Percentiles rank a stretch among this genome's conserved stretches.
Conservation (phyloP, 805 yeast genomes). For the Nakazawaea laoshanensis region DNA sequence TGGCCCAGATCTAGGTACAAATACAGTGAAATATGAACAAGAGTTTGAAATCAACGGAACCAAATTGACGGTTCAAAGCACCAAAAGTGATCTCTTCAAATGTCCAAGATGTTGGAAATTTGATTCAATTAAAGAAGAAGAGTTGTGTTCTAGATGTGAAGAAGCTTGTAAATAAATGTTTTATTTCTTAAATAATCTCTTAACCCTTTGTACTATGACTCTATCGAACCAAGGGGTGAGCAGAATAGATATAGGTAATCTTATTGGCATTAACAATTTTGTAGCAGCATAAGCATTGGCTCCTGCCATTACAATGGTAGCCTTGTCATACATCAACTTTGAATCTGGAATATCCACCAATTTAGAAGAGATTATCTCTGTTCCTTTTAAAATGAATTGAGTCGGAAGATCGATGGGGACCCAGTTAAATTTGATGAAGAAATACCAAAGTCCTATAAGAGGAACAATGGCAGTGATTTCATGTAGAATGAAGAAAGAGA, state of each 20-base stretch:
- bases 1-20: not conserved
- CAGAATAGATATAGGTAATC: conserved; percentile 20
- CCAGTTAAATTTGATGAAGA: conserved; percentile 32
- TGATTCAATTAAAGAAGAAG: conserved; percentile 40
- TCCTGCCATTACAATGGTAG: conserved; percentile 22
- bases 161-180: conserved; percentile 24
- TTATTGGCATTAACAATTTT: conserved; percentile 20
- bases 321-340: conserved; percentile 16
- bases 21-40: conserved; percentile 18
- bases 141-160: conserved; percentile 62
- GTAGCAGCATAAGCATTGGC: conserved; percentile 28
- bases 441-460: conserved; percentile 40
- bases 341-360: conserved; percentile 8
- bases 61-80: conserved; percentile 27
- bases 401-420: conserved; percentile 38
- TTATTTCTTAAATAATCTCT: conserved; percentile 14
- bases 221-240: conserved; percentile 27
- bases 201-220: conserved; percentile 22
- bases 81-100: conserved; percentile 33
- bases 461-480: conserved; percentile 48
- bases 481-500: conserved; percentile 41
- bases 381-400: conserved; percentile 24
- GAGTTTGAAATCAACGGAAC: conserved; percentile 19
- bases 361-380: conserved; percentile 3
- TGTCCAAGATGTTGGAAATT: conserved; percentile 96